These are phyloP conservation scores for Circinella umbellata DNA, from an alignment of 371 early-diverging fungal genomes.

Conservation along the genomic window DNA sequence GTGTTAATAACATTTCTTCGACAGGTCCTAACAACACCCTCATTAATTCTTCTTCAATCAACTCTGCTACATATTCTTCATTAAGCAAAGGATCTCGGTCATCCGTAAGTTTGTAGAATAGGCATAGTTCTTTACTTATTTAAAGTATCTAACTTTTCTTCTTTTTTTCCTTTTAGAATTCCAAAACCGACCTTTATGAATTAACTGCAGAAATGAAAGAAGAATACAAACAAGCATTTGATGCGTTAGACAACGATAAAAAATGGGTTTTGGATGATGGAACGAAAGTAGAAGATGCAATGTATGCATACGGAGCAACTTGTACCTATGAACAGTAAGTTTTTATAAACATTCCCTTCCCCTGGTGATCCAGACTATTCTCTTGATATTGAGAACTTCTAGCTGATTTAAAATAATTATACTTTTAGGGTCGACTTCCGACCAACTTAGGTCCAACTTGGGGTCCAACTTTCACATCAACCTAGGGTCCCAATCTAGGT, in stretches of 20 bases:
- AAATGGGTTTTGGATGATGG: slow-evolving; percentile 1
- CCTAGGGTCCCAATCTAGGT: no score
- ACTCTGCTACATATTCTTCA: no score
- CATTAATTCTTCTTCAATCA: no score
- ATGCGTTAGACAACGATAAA: background rate
- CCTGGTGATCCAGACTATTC: background rate
- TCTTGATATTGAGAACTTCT: background rate
- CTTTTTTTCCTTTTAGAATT: background rate
- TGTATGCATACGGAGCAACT: background rate
- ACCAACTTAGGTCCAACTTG: no score
- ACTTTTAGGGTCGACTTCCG: background rate
- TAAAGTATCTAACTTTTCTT: background rate
- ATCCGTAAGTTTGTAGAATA: slow-evolving; percentile 2
- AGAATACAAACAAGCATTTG: background rate
- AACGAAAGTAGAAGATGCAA: background rate
- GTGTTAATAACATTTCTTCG: no score
- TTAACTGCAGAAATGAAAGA: background rate
- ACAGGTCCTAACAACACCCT: no score
- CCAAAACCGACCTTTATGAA: background rate
- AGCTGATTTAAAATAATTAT: background rate
- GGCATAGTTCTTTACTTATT: background rate
- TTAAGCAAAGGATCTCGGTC: background rate
- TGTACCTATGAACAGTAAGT: background rate
- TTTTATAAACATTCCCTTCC: background rate
- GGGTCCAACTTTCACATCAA: no score